Percentiles rank a stretch among this genome's conserved stretches.
Evolutionary conservation across 2,329 filamentous ascomycete genomes (phyloP).

Genomic region (Microdochium paspali): DNA sequence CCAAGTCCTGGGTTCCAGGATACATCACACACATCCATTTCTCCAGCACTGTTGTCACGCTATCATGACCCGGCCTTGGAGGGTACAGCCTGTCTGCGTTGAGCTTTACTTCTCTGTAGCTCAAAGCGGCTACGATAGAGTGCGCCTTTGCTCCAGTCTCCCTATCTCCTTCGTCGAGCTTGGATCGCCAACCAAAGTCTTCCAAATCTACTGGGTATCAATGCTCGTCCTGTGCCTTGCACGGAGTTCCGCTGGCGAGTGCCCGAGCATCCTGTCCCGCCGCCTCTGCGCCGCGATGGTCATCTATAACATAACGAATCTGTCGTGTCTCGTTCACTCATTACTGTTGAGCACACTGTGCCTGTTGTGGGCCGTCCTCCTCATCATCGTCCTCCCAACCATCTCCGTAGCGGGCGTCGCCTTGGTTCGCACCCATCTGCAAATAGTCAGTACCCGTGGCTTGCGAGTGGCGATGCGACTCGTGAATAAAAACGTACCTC

Average conservation of each 20-base stretch:
- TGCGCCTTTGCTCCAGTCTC: too few relatives aligned
- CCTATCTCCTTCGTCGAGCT: neutral
- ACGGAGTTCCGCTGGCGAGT: neutral
- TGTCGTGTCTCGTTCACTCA: slow-evolving; percentile 11
- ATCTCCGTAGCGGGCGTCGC: slow-evolving; percentile 54
- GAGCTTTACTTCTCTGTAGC: too few relatives aligned
- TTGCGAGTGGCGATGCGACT: neutral
- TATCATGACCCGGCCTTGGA: too few relatives aligned
- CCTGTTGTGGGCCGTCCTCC: slow-evolving; percentile 46
- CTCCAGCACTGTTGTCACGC: too few relatives aligned
- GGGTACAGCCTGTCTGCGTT: too few relatives aligned
- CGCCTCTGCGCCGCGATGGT: neutral
- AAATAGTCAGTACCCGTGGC: slow-evolving; percentile 13
- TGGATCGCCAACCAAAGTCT: neutral
- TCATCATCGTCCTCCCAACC: slow-evolving; percentile 68
- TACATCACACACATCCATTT: too few relatives aligned
- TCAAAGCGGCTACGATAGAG: too few relatives aligned
- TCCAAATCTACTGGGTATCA: neutral
- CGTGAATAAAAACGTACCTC: slow-evolving; percentile 41
- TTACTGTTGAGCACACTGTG: slow-evolving; percentile 70
- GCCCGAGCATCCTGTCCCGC: neutral
- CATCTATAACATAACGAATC: neutral
- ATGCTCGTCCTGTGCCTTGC: neutral
- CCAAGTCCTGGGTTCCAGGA: too few relatives aligned
- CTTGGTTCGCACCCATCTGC: slow-evolving; percentile 63